Conservation (phyloP, 257 asterid genomes). For the Solanum lignicaule region DNA sequence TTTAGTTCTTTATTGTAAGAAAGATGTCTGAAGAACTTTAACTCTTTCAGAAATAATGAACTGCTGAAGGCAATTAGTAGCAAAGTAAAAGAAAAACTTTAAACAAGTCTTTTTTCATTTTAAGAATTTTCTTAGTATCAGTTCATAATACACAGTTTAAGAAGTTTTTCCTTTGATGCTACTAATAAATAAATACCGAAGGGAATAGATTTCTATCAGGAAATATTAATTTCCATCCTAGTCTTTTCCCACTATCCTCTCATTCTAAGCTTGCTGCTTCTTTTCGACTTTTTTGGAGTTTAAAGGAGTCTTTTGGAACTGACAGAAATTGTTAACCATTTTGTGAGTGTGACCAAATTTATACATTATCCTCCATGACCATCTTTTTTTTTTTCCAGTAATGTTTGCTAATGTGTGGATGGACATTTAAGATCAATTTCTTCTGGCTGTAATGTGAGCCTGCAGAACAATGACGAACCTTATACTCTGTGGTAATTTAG, state of each 20-base stretch:
- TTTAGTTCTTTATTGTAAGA: background rate
- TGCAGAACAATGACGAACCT: background rate
- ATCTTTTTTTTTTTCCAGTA: background rate
- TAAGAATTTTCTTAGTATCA: background rate
- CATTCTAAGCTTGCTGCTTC: background rate
- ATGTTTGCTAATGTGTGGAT: background rate
- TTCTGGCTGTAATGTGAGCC: background rate
- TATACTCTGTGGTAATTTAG: background rate
- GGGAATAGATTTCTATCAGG: background rate
- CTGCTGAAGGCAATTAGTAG: background rate
- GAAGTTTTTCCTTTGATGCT: background rate
- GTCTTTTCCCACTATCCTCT: background rate
- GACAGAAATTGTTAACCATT: background rate
- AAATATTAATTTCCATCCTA: background rate
- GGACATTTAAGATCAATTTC: background rate
- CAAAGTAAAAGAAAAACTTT: background rate
- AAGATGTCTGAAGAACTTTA: background rate
- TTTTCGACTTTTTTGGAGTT: background rate
- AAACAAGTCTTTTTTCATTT: background rate
- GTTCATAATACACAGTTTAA: background rate
- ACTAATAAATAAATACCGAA: background rate
- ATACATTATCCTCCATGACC: background rate
- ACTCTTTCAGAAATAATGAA: background rate
- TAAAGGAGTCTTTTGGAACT: background rate
- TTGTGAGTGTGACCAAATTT: background rate